phyloP scores from a whole-genome alignment of 169 alveolate genomes.

The Plasmodium coatneyi region DNA sequence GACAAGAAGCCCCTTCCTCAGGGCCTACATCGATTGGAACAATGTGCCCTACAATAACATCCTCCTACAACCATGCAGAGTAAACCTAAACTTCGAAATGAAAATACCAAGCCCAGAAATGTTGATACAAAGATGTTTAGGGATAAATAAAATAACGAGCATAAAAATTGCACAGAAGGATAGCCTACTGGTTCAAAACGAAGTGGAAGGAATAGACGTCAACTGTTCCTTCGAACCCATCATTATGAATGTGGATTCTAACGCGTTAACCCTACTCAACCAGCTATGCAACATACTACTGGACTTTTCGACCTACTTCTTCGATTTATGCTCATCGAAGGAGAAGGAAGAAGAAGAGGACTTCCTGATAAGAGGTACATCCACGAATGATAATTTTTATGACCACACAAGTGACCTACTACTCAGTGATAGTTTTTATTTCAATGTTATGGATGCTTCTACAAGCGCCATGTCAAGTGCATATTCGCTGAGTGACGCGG shows the following conservation, averaged over 20 bases:
- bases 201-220: conserved; percentile 55
- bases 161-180: conserved; percentile 39
- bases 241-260: conserved; percentile 61
- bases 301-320: conserved; percentile 37
- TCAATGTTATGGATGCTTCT: conserved; percentile 7
- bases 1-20: conserved; percentile 49
- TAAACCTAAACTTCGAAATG: conserved; percentile 34
- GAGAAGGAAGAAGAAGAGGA: conserved; percentile 39
- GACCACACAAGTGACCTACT: conserved; percentile 3
- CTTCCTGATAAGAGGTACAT: background rate
- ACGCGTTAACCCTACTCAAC: conserved; percentile 38
- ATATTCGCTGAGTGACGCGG: background rate
- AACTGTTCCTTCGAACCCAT: conserved; percentile 40
- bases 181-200: conserved; percentile 16
- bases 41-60: conserved; percentile 57
- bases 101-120: conserved; percentile 36
- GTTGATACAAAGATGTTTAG: conserved; percentile 46
- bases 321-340: conserved; percentile 19
- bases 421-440: conserved; percentile 34
- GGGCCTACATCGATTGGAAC: conserved; percentile 75
- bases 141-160: conserved; percentile 59
- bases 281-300: conserved; percentile 41
- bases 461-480: background rate
- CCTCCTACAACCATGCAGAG: conserved; percentile 65
- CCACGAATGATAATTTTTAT: background rate